Base-by-base conservation (phyloP, 257 asterid species). In the Ajuga chamaepitys region DNA sequence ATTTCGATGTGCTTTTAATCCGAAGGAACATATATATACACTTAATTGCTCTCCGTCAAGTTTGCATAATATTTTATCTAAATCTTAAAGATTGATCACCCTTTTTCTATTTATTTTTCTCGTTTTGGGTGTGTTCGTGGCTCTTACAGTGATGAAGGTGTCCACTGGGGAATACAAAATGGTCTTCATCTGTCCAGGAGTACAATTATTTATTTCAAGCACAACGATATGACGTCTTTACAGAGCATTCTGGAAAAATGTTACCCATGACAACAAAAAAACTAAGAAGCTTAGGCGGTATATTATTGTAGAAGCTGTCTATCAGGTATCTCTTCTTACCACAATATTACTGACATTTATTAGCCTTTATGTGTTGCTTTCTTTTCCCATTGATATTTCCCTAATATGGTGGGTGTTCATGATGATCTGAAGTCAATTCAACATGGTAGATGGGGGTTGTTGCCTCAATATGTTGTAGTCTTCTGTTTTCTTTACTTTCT, bases 151-250 rank as follows among this genome's bases (percentile, higher is more conserved):
- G 99, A 93, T 57, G 99, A 93, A 76, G 99, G 99, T 20, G 96
- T 93, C 58, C 95, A 91, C 77, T 91, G 98, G 96, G 95, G 88
- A 70, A 88, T 91, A 72, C 98, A 93, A 77, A 89, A 93, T 74
- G 98, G 98, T 37, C 96, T 93, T 70, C 94, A 89, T 64, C 95
- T 93, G 64, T 93, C 98, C 40, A 84, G 98, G 81, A 93, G 98
- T 80, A 93, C 97, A 11, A 79, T 89, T 68, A 67, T 84, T 37
- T 89, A 84, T 74, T 93, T 89, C 83, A 89, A 87, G 76, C 98
- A 93, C 82, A 93, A 93, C 56, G 82, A 89, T 71, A 81, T 87
- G 85, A 84, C 82, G 40, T 93, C 97, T 46, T 81, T 93, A 60
- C 77, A 82, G 57, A 81, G 73, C 62, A 74, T 74, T 38, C 74